Conservation (phyloP, 345 rosid species). For the Clarkia xantiana region DNA sequence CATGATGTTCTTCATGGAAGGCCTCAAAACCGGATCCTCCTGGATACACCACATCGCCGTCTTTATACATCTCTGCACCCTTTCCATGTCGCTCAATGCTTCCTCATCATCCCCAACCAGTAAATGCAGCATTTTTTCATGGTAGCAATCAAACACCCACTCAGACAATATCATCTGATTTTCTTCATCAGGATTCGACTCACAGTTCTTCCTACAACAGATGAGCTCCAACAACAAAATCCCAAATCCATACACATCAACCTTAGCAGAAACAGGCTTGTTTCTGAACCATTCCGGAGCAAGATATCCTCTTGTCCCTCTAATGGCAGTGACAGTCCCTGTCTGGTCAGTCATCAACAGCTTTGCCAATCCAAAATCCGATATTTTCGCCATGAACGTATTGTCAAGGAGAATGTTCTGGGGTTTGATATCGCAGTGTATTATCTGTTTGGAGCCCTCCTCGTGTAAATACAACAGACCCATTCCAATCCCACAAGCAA, state of each 20-base stretch:
- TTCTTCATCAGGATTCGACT: conserved; percentile 5
- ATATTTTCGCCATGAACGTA: conserved; percentile 11
- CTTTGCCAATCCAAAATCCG: conserved; percentile 30
- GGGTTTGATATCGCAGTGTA: conserved; percentile 30
- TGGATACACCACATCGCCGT: conserved; percentile 49
- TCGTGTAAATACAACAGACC: conserved; percentile 28
- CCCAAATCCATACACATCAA: conserved; percentile 33
- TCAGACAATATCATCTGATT: conserved; percentile 16
- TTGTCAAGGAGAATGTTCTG: conserved; percentile 24
- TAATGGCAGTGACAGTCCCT: conserved; percentile 14
- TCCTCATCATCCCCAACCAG: conserved; percentile 26
- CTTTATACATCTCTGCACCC: conserved; percentile 27
- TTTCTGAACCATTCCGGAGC: conserved; percentile 34
- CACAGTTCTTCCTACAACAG: conserved; percentile 17
- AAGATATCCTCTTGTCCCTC: conserved; percentile 30
- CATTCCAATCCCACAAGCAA: conserved; percentile 17
- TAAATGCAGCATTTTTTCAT: conserved; percentile 10
- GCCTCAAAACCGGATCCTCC: conserved; percentile 33
- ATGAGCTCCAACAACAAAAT: conserved; percentile 25
- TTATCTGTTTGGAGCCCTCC: conserved; percentile 20
- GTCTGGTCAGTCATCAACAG: conserved; percentile 16
- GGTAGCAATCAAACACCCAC: conserved; percentile 39
- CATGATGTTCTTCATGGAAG: conserved; percentile 27
- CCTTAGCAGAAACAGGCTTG: conserved; percentile 28
- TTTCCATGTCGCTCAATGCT: conserved; percentile 18